Percentiles rank a stretch among this genome's conserved stretches.
Conservation (phyloP, 768 basidiomycete genomes). For the Pulveroboletus sp. region DNA sequence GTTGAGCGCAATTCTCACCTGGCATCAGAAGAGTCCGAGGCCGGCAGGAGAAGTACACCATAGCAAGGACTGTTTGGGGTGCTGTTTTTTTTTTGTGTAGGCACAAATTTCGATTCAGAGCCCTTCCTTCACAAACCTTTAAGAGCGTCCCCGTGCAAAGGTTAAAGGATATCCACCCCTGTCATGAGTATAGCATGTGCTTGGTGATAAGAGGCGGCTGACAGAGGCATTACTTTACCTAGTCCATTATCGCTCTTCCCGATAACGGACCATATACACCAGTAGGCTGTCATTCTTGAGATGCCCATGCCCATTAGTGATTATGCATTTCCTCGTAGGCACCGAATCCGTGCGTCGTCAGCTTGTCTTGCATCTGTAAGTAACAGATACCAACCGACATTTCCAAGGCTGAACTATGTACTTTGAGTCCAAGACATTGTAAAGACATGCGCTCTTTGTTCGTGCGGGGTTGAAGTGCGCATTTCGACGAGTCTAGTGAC, state of each 20-base stretch:
- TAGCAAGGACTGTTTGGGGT: too few relatives aligned
- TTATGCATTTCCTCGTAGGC: slow-evolving; percentile 39
- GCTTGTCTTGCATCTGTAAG: background rate
- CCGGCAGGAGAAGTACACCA: too few relatives aligned
- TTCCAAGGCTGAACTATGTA: slow-evolving; percentile 74
- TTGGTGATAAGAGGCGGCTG: slow-evolving; percentile 48
- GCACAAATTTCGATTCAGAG: too few relatives aligned
- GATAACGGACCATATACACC: slow-evolving; percentile 81
- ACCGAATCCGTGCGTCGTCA: slow-evolving; percentile 54
- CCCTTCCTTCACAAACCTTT: slow-evolving; percentile 42
- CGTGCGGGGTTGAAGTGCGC: slow-evolving; percentile 62
- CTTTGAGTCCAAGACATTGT: slow-evolving; percentile 79
- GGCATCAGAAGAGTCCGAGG: too few relatives aligned
- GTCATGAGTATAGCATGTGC: background rate
- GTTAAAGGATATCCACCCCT: slow-evolving; percentile 31
- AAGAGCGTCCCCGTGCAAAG: slow-evolving; percentile 65
- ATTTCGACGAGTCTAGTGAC: slow-evolving; percentile 14
- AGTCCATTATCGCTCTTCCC: slow-evolving; percentile 60
- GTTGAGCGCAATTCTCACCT: too few relatives aligned
- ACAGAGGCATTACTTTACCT: slow-evolving; percentile 73
- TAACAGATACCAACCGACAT: background rate
- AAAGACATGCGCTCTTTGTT: slow-evolving; percentile 31
- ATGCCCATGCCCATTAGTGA: background rate
- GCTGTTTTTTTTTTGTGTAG: too few relatives aligned
- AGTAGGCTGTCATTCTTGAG: slow-evolving; percentile 39